These are phyloP conservation scores for Aaosphaeria arxii DNA, from an alignment of 2,329 filamentous ascomycete species.

Conservation along the genomic window DNA sequence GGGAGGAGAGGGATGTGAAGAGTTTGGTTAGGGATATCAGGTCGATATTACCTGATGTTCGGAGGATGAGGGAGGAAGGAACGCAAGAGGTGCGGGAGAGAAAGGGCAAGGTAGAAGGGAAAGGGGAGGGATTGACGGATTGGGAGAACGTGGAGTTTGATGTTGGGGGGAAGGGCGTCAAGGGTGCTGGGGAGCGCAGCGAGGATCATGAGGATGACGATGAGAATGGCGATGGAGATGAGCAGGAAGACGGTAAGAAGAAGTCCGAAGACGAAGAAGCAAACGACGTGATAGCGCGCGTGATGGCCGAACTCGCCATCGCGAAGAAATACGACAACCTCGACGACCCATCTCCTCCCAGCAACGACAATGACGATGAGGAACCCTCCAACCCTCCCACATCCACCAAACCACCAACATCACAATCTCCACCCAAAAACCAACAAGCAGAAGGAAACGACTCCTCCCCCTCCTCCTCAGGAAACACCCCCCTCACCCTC, in stretches of 20 bases:
- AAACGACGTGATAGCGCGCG: conserved; percentile 45
- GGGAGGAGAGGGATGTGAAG: conserved; percentile 42
- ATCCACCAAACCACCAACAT: not conserved
- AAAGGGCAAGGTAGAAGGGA: not conserved
- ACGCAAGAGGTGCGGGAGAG: conserved; percentile 6
- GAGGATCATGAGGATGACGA: conserved; percentile 14
- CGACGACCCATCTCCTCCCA: not conserved
- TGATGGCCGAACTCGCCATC: conserved; percentile 47
- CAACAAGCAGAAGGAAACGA: not conserved
- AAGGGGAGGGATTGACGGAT: conserved; percentile 16
- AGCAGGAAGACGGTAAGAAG: conserved; percentile 13
- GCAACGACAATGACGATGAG: conserved; percentile 5
- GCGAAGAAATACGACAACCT: conserved; percentile 34
- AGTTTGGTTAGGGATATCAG: conserved; percentile 41
- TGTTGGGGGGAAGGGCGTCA: conserved; percentile 18
- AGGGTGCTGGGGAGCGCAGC: conserved; percentile 3
- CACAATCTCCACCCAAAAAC: not conserved
- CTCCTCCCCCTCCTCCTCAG: not conserved
- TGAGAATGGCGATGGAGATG: conserved; percentile 14
- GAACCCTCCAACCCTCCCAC: conserved; percentile 1
- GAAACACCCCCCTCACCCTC: conserved; percentile 21
- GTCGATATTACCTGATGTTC: conserved; percentile 36
- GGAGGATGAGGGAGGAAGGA: conserved; percentile 8
- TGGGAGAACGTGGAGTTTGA: conserved; percentile 33
- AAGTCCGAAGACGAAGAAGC: conserved; percentile 38